These are phyloP conservation scores for Dendrostoma leiphaemia DNA, from an alignment of 2,329 filamentous ascomycete species.

Conservation along the genomic window DNA sequence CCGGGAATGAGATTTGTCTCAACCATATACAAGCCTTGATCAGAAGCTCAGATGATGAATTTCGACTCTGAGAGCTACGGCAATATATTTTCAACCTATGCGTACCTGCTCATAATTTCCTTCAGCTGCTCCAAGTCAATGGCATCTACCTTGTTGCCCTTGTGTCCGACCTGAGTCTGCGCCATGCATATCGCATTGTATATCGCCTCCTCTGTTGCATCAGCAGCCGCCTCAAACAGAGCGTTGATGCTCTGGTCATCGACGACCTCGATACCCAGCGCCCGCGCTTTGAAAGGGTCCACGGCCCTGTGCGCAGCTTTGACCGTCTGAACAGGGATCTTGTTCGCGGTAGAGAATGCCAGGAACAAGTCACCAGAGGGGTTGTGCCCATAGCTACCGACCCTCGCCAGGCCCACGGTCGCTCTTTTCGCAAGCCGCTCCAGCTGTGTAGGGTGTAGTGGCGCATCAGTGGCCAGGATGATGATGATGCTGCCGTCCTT, in stretches of 20 bases:
- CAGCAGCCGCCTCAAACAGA: constrained; percentile 59
- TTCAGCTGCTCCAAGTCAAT: constrained; percentile 46
- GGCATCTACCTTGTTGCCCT: constrained; percentile 47
- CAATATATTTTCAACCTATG: neutral
- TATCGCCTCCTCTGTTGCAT: constrained; percentile 64
- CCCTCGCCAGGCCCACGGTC: constrained; percentile 58
- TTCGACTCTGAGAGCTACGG: too few relatives aligned
- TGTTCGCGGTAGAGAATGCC: constrained; percentile 62
- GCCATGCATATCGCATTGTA: constrained; percentile 63
- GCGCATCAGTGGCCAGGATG: constrained; percentile 49
- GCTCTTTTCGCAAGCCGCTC: constrained; percentile 33
- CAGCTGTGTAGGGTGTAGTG: constrained; percentile 35
- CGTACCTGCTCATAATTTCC: constrained; percentile 42
- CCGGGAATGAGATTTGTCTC: too few relatives aligned
- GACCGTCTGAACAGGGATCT: constrained; percentile 42
- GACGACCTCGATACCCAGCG: constrained; percentile 41
- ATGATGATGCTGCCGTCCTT: constrained; percentile 63
- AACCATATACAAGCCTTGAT: too few relatives aligned
- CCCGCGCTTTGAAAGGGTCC: constrained; percentile 38
- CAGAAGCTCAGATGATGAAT: too few relatives aligned
- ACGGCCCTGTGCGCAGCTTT: constrained; percentile 30
- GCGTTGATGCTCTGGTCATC: constrained; percentile 61
- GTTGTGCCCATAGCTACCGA: constrained; percentile 61
- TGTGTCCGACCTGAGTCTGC: constrained; percentile 54
- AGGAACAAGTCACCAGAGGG: constrained; percentile 66